Percentiles rank a stretch among this genome's conserved stretches.
Evolutionary conservation across 2,329 filamentous ascomycete species (phyloP).

Genomic region (Calonectria fujianensis): DNA sequence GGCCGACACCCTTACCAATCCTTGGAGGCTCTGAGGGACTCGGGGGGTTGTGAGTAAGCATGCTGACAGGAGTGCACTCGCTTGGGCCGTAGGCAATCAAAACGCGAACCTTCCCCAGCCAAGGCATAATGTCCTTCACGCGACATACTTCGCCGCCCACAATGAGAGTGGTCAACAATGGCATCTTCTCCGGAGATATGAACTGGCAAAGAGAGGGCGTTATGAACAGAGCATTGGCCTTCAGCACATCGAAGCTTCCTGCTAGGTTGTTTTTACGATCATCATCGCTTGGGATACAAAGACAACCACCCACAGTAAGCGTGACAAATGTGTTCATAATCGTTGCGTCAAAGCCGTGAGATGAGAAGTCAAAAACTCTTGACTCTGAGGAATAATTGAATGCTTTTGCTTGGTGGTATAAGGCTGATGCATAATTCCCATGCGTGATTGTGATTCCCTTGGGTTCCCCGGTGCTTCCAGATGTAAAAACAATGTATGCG

Average conservation of each 20-base stretch:
- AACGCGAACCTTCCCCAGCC: conserved; percentile 39
- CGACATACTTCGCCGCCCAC: neutral
- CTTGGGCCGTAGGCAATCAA: conserved; percentile 48
- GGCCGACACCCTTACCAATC: conserved; percentile 28
- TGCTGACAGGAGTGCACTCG: conserved; percentile 34
- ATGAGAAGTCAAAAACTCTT: conserved; percentile 31
- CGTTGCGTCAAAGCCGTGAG: conserved; percentile 44
- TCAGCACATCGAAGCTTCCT: neutral
- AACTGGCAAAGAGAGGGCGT: neutral
- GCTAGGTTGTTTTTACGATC: conserved; percentile 25
- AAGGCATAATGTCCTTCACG: conserved; percentile 20
- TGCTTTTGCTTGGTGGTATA: neutral
- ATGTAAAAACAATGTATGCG: conserved; percentile 52
- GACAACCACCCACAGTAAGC: conserved; percentile 39
- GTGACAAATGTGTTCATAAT: conserved; percentile 39
- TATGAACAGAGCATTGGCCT: neutral
- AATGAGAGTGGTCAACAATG: neutral
- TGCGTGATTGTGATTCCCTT: conserved; percentile 52
- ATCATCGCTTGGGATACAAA: conserved; percentile 37
- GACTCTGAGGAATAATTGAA: neutral
- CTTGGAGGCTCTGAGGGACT: neutral
- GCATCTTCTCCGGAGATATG: neutral
- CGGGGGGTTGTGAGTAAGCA: neutral
- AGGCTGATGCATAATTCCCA: conserved; percentile 23
- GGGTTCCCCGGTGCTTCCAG: conserved; percentile 53